Evolutionary conservation across 179 eudicot genomes (phyloP), one percentile per base, ranked within the genome.

Genomic region (Amaranthus tricolor): DNA sequence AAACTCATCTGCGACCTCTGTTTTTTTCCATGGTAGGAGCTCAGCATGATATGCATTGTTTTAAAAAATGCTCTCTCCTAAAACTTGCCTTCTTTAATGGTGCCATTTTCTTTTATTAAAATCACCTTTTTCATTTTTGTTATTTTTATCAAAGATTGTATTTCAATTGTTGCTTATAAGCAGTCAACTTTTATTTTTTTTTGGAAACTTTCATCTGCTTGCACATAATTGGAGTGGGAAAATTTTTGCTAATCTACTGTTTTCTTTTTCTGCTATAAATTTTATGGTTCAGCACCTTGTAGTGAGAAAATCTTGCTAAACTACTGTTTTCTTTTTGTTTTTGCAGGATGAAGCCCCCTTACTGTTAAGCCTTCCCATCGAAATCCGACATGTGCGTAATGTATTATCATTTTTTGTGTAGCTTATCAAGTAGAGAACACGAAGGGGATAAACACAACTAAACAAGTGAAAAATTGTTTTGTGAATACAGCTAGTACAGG

Each of bases 401-500:
- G 68, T 77, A 43, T 59, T 15, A 52, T 5, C 61, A 77, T 73
- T 73, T 81, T 81, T 63, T 81, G 68, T 73, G 73, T 63, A 62
- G 73, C 66, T 81, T 49, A 53, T 74, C 24, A 53, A 49, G 56
- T 48, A 48, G 55, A 56, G 53, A 53, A 59, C 49, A 55, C 3
- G 16, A 62, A 68, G 60, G 58, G 69, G 54, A 31, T 12, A 19
- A 62, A 58, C 49, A 11, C 54, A 48, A 77, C 70, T 62, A 73
- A 53, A 69, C 40, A 20, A 9, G 52, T 48, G 58, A 51, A 44
- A 7, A 31, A 31, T 75, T 61, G 66, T 62, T 20, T 20, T 68
- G 80, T 76, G 80, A 80, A 74, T 76, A 80, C 64, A n/a, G 51
- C 43, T 52, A 51, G 54, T 62, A 81, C 53, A 76, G 80, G 77